These are phyloP conservation scores for Pyrenophora graminea DNA, from an alignment of 2,329 filamentous ascomycete genomes.

Conservation along the genomic window DNA sequence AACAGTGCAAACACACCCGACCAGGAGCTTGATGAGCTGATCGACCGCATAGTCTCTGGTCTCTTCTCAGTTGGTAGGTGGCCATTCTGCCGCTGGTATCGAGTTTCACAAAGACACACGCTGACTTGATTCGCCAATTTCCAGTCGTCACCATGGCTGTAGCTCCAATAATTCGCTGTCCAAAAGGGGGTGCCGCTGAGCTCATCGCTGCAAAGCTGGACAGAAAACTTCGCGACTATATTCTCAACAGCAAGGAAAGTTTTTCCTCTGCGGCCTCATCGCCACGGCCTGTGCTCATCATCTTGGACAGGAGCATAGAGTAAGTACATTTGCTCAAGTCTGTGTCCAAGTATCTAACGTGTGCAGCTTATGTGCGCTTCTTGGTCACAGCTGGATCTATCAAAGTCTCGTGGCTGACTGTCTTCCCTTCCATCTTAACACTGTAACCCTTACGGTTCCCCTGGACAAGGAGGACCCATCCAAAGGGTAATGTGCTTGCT, in stretches of 20 bases:
- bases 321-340: too few relatives aligned
- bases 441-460: conserved; percentile 87
- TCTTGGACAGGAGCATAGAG: conserved; percentile 94
- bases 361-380: conserved; percentile 77
- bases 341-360: too few relatives aligned
- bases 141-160: conserved; percentile 93
- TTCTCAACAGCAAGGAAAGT: conserved; percentile 97
- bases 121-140: too few relatives aligned
- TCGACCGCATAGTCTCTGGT: conserved; percentile 91
- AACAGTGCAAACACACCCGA: conserved; percentile 92
- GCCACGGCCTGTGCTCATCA: conserved; percentile 83
- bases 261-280: conserved; percentile 79
- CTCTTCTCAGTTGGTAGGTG: conserved; percentile 76
- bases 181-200: conserved; percentile 89
- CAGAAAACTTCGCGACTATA: conserved; percentile 92
- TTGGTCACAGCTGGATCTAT: conserved; percentile 88
- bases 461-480: conserved; percentile 73
- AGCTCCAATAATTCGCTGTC: conserved; percentile 93
- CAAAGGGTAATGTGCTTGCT: too few relatives aligned
- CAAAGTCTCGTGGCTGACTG: conserved; percentile 13
- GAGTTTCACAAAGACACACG: too few relatives aligned
- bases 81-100: too few relatives aligned
- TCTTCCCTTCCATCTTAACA: conserved; percentile 80
- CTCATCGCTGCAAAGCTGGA: conserved; percentile 94
- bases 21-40: conserved; percentile 81